These are phyloP conservation scores for Phytopythium ostracodes DNA, from an alignment of 352 stramenopile genomes.

Conservation along the genomic window DNA sequence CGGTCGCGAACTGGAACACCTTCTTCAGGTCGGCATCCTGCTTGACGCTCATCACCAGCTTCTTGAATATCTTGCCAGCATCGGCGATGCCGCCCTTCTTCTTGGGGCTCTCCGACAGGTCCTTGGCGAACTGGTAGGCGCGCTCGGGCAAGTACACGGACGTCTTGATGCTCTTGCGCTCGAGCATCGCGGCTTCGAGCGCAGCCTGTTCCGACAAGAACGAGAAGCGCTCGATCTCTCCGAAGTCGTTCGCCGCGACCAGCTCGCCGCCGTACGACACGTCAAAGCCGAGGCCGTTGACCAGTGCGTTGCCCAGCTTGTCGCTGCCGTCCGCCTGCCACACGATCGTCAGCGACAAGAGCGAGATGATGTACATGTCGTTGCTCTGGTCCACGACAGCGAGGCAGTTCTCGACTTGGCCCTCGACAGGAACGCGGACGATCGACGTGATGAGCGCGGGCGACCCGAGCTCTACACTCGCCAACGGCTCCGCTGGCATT, in stretches of 20 bases:
- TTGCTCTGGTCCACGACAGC: conserved; percentile 65
- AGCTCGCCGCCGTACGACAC: conserved; percentile 54
- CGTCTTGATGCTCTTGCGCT: conserved; percentile 50
- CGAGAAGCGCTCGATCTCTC: conserved; percentile 64
- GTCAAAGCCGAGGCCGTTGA: conserved; percentile 37
- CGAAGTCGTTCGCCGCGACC: conserved; percentile 51
- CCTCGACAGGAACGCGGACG: conserved; percentile 49
- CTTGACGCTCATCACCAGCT: conserved; percentile 59
- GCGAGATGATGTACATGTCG: conserved; percentile 54
- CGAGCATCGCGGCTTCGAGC: conserved; percentile 54
- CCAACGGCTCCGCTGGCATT: conserved; percentile 37
- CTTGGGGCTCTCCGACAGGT: conserved; percentile 28
- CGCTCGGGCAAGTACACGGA: conserved; percentile 35
- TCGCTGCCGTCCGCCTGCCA: conserved; percentile 38
- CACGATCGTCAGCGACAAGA: conserved; percentile 50
- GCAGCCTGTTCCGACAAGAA: conserved; percentile 48
- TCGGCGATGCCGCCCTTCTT: conserved; percentile 52
- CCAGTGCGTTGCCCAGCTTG: conserved; percentile 26
- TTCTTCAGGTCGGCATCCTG: conserved; percentile 72
- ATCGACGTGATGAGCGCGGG: conserved; percentile 42
- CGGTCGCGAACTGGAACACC: conserved; percentile 65
- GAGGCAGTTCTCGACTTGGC: conserved; percentile 59
- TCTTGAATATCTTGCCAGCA: conserved; percentile 66
- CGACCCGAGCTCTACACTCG: conserved; percentile 43
- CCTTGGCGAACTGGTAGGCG: conserved; percentile 22